A percentile compares a stretch with the other conserved stretches of the same genome.
Evolutionary conservation across 2,329 filamentous ascomycete species (phyloP).

Genomic region (Pseudogymnoascus sp.): DNA sequence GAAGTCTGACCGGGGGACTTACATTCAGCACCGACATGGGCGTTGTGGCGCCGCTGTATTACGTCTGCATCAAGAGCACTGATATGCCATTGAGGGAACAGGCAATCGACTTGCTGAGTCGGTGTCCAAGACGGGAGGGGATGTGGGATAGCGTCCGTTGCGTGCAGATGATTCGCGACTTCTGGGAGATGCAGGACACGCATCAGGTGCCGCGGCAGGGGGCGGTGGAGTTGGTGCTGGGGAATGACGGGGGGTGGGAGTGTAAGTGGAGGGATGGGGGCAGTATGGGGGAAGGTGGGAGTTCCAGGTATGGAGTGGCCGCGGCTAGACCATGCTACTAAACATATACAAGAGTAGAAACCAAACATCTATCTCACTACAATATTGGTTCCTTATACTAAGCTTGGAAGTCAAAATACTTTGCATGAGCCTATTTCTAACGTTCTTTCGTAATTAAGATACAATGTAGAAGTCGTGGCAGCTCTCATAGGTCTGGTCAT

Average conservation of each 20-base stretch:
- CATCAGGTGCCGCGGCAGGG: constrained; percentile 12
- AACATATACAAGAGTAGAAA: neutral
- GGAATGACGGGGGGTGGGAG: constrained; percentile 20
- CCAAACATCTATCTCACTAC: neutral
- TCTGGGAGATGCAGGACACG: constrained; percentile 21
- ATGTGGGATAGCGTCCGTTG: constrained; percentile 25
- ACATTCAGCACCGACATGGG: constrained; percentile 25
- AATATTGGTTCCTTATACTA: neutral
- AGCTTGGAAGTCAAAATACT: neutral
- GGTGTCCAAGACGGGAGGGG: constrained; percentile 24
- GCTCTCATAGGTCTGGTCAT: neutral
- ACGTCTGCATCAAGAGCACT: constrained; percentile 19
- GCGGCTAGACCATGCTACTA: neutral
- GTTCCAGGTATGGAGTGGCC: neutral
- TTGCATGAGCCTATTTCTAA: neutral
- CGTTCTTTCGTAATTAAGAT: neutral
- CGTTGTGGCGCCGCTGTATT: constrained; percentile 25
- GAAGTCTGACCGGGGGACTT: constrained; percentile 10
- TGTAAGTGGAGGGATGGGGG: constrained; percentile 19
- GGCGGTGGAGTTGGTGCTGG: constrained; percentile 18
- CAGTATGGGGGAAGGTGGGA: neutral
- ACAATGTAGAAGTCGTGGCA: constrained; percentile 10
- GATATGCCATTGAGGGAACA: constrained; percentile 13
- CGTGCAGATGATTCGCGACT: constrained; percentile 18
- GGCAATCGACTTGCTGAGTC: constrained; percentile 20